Evolutionary conservation across 768 basidiomycete genomes (phyloP), one percentile per base, ranked within the genome.

Genomic region (Serpula lacrymans): DNA sequence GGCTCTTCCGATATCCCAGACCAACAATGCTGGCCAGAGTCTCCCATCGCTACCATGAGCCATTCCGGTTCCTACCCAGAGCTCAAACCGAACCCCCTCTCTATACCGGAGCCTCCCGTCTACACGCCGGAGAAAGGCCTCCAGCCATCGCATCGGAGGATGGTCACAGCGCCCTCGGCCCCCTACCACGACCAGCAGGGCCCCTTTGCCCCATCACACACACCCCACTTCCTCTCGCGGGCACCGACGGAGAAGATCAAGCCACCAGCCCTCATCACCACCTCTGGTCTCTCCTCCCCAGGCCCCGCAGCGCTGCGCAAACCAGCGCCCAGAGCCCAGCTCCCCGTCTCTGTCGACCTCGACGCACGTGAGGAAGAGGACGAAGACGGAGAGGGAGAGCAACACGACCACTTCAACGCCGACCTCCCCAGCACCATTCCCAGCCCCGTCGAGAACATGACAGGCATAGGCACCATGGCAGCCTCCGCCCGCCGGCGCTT

Each of bases 241-340:
- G n/a, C n/a, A n/a, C 35, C 30, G 26, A 13, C 36, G 23, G 37
- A 14, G 22, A 37, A n/a, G 12, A 13, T 18, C 34, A 14, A n/a
- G 59, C 60, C 27, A 62, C 60, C 5, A 22, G 41, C 20, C 52
- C 63, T 41, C 63, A 65, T 22, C 58, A 60, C 32, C 16, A 21
- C 10, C 24, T 25, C 41, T 34, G 12, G 16, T 49, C 27, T 39
- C 47, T 6, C 39, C 53, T 10, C 42, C 49, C 8, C 42, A 48
- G 20, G 41, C 55, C 49, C 22, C 54, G 53, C 18, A 58, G 45
- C 74, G 20, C 63, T 80, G 44, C 77, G 80, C 27, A 86, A 85
- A 53, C 77, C 75, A 16, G 78, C 77, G 17, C 83, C 81, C 1
- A 65, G 77, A 44, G 78, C 77, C 8, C 79, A 82, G 49, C 59